Evolutionary conservation across 2,329 filamentous ascomycete genomes (phyloP), one percentile per base, ranked within the genome.

Genomic region (Sclerotinia trifoliorum): DNA sequence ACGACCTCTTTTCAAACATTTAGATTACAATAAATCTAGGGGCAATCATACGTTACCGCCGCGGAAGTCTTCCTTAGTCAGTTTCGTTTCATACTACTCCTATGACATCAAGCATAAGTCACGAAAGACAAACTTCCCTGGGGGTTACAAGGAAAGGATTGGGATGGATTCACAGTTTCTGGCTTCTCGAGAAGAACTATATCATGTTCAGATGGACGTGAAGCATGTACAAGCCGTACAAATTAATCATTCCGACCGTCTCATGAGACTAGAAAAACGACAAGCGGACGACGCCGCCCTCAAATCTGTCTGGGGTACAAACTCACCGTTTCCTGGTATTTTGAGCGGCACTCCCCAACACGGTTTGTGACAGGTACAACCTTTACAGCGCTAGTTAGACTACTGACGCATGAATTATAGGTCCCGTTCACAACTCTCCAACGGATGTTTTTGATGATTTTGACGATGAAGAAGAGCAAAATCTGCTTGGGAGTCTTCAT

Each of bases 231-330:
- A 90, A 74, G 82, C 85, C 76, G 81, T 86, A 70, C 88, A 90
- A 78, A 83, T 80, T 71, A 85, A 82, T 74, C 87, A 90, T 79
- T 83, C 84, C 68, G 88, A 90, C 72, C 81, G 88, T 76, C 78
- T 90, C 66, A 79, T 84, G 70, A 81, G 86, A 71, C 78, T 90
- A 64, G 88, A 90, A 77, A 88, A 88, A 75, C 86, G 87, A 58
- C 87, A 90, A 76, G 87, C 87, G 46, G 88, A 90, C 73, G 87
- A 90, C 79, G 85, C 86, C 62, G 84, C 86, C 44, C 80, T 90
- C 70, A 96, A 94, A 80, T 96, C 91, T 70, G 91, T 96, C 68
- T 99, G 95, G 95, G 87, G 87, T 61, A 96, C 94, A 70, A 90
- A 90, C 72, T 96, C 94, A 67, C 94, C 94, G 21, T 97, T 97